A percentile compares a stretch with the other conserved stretches of the same genome.
These are phyloP conservation scores for Solanum bulbocastanum DNA, from an alignment of 257 asterid species.

Conservation along the genomic window DNA sequence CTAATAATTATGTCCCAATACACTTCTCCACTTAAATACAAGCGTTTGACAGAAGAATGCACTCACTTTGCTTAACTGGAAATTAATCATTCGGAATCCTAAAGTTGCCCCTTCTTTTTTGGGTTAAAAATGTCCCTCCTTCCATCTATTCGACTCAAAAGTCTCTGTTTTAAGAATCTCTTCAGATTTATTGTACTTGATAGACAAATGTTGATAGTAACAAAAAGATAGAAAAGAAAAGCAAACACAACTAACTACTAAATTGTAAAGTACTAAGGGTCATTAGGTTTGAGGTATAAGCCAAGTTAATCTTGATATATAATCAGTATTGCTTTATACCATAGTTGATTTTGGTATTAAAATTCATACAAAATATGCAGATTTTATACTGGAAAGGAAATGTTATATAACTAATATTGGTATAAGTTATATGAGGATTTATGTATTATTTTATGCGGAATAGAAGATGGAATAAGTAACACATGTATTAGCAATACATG, in stretches of 20 bases:
- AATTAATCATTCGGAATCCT: neutral
- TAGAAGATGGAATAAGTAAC: neutral
- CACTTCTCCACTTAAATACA: neutral
- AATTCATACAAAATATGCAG: neutral
- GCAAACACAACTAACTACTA: neutral
- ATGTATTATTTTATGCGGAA: neutral
- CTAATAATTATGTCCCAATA: neutral
- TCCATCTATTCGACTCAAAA: neutral
- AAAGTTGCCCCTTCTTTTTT: neutral
- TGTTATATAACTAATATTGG: neutral
- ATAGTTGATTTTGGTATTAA: neutral
- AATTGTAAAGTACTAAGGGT: neutral
- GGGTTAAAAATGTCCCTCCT: neutral
- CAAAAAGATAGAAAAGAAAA: neutral
- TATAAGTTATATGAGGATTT: neutral
- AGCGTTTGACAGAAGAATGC: neutral
- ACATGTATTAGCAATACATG: neutral
- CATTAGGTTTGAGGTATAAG: neutral
- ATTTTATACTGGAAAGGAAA: neutral
- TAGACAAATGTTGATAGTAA: neutral
- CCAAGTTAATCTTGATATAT: neutral
- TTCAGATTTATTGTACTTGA: neutral
- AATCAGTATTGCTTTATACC: neutral
- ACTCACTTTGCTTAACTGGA: neutral
- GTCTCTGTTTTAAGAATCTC: neutral